phyloP scores from a whole-genome alignment of 495 filamentous ascomycete species.

The Evernia prunastri region DNA sequence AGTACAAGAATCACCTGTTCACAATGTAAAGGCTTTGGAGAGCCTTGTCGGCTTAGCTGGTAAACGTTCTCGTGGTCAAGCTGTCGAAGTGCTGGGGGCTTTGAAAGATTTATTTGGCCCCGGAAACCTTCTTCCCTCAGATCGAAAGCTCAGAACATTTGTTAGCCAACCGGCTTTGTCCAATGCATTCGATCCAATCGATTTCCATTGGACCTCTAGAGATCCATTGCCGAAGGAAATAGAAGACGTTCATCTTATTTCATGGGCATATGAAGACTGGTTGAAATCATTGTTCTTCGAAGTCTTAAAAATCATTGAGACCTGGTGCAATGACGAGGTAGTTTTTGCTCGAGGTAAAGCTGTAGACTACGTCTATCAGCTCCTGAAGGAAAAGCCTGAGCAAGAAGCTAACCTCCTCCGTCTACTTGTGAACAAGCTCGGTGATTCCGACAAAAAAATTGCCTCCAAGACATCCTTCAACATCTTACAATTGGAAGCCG shows the following conservation, averaged over 20 bases:
- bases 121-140: conserved; percentile 72
- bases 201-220: conserved; percentile 55
- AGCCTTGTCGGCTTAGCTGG: conserved; percentile 69
- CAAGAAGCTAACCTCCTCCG: conserved; percentile 92
- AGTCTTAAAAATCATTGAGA: conserved; percentile 78
- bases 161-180: conserved; percentile 71
- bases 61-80: conserved; percentile 89
- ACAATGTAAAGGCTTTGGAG: conserved; percentile 83
- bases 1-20: conserved; percentile 90
- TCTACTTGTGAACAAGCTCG: conserved; percentile 89
- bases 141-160: conserved; percentile 75
- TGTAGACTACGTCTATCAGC: conserved; percentile 78
- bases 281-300: conserved; percentile 89
- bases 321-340: conserved; percentile 89
- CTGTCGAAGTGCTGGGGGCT: conserved; percentile 82
- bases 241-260: conserved; percentile 66
- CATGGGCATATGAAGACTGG: conserved; percentile 93
- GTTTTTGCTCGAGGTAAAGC: conserved; percentile 81
- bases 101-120: conserved; percentile 90
- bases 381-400: conserved; percentile 92
- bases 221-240: conserved; percentile 63
- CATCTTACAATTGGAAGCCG: conserved; percentile 76
- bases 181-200: conserved; percentile 52
- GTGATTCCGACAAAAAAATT: conserved; percentile 89
- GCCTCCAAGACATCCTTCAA: conserved; percentile 87